Evolutionary conservation across 2,329 filamentous ascomycete species (phyloP).

Genomic region (Monosporascus sp.): DNA sequence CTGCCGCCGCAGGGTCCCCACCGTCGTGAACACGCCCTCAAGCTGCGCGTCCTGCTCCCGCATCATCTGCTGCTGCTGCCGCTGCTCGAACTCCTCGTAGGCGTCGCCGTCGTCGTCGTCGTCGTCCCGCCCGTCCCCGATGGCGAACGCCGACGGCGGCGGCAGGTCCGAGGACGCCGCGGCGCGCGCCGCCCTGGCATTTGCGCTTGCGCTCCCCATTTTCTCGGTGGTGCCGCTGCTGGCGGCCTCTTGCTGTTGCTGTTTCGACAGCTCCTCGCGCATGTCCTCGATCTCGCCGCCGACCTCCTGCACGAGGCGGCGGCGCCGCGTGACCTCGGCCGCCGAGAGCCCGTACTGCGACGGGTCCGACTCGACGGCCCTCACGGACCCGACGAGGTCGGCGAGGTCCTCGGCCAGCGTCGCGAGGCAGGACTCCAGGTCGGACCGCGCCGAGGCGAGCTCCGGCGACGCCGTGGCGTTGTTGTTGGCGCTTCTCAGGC

Average conservation of each 20-base stretch:
- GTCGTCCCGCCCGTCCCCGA: conserved; percentile 45
- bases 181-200: conserved; percentile 25
- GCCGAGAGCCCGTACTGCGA: conserved; percentile 80
- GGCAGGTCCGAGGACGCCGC: conserved; percentile 41
- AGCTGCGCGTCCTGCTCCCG: conserved; percentile 90
- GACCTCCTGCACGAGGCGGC: conserved; percentile 83
- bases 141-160: conserved; percentile 52
- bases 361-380: conserved; percentile 82
- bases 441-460: conserved; percentile 70
- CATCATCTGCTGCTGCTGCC: conserved; percentile 89
- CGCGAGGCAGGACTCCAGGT: conserved; percentile 61
- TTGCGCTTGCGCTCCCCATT: not conserved
- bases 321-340: conserved; percentile 74
- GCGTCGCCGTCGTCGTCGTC: conserved; percentile 49
- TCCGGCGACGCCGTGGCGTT: conserved; percentile 68
- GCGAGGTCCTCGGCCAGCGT: conserved; percentile 77
- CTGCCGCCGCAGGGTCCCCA: conserved; percentile 84
- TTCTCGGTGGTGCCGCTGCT: not conserved
- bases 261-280: conserved; percentile 71
- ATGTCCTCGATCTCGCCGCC: conserved; percentile 85
- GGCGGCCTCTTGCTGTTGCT: conserved; percentile 11
- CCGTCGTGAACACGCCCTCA: conserved; percentile 87
- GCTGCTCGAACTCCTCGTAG: conserved; percentile 82
- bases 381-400: conserved; percentile 83
- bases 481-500: conserved; percentile 57